A percentile compares a stretch with the other conserved stretches of the same genome.
These are phyloP conservation scores for Brettanomyces custersianus DNA, from an alignment of 805 yeast genomes.

Conservation along the genomic window DNA sequence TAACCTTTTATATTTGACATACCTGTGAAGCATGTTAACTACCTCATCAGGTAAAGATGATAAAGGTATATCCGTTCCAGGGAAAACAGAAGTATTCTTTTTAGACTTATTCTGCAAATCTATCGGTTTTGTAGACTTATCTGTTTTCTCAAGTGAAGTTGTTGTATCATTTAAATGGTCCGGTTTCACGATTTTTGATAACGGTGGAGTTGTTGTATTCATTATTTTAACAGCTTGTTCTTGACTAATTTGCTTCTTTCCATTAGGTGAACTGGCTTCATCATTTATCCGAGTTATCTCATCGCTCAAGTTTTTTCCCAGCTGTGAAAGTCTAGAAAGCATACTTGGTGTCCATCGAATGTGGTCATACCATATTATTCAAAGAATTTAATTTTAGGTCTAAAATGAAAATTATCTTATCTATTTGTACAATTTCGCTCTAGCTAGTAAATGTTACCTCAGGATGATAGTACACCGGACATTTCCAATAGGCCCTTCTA, in stretches of 20 bases:
- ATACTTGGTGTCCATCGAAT: not conserved
- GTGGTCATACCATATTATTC: no score
- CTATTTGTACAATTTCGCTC: not conserved
- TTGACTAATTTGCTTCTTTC: slow-evolving; percentile 12
- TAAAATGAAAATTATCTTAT: not conserved
- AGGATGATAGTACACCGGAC: slow-evolving; percentile 62
- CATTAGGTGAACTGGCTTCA: slow-evolving; percentile 16
- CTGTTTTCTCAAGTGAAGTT: not conserved
- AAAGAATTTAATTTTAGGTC: no score
- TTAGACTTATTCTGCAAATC: not conserved
- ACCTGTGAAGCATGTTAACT: slow-evolving; percentile 58
- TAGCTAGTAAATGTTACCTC: slow-evolving; percentile 36
- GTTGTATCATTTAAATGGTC: slow-evolving; percentile 8
- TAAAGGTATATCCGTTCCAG: slow-evolving; percentile 24
- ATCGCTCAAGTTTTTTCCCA: slow-evolving; percentile 54
- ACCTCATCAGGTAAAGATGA: slow-evolving; percentile 48
- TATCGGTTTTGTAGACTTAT: not conserved
- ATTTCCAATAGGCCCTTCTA: slow-evolving; percentile 58
- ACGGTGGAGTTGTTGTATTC: slow-evolving; percentile 37
- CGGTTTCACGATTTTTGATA: slow-evolving; percentile 37
- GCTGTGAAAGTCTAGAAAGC: slow-evolving; percentile 52
- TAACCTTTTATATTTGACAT: slow-evolving; percentile 80
- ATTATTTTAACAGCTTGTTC: slow-evolving; percentile 25
- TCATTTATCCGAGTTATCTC: slow-evolving; percentile 36
- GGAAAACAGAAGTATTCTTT: slow-evolving; percentile 7